Percentiles rank a stretch among this genome's conserved stretches.
Conservation (phyloP, 805 yeast genomes). For the Starmera dryadoides region DNA sequence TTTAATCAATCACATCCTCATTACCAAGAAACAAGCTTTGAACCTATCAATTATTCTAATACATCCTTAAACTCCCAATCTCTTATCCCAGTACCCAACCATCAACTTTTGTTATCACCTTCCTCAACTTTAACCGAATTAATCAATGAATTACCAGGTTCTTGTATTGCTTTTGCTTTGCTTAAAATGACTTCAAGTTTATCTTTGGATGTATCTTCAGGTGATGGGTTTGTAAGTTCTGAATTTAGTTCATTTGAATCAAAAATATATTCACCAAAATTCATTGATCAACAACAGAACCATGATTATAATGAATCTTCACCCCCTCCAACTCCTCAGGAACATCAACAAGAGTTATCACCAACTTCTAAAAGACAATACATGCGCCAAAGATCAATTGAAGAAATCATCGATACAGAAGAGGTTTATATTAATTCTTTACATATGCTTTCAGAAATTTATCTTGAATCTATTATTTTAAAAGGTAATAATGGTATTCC, state of each 20-base stretch:
- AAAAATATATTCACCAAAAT: not conserved
- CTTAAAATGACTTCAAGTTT: constrained; percentile 4
- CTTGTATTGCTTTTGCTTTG: constrained; percentile 6
- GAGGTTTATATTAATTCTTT: constrained; percentile 38
- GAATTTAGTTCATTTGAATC: constrained; percentile 1
- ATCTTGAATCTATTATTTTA: constrained; percentile 31
- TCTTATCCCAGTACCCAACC: not conserved
- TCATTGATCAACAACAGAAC: not conserved
- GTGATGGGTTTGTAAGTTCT: constrained; percentile 1
- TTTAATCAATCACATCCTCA: too few species aligned
- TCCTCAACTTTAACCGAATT: not conserved
- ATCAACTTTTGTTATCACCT: not conserved
- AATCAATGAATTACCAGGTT: constrained; percentile 5
- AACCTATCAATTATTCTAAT: too few species aligned
- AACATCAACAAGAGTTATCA: constrained; percentile 7
- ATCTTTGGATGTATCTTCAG: not conserved
- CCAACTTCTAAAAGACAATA: constrained; percentile 9
- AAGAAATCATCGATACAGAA: constrained; percentile 45
- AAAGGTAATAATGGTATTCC: constrained; percentile 27
- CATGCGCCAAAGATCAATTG: constrained; percentile 24
- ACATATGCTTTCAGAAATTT: constrained; percentile 33
- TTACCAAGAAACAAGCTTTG: too few species aligned
- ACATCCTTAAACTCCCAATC: too few species aligned
- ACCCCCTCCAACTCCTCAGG: constrained; percentile 8
- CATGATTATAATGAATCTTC: constrained; percentile 3